These are phyloP conservation scores for Picochlorum sp. DNA, from an alignment of 139 green algal species.

Conservation along the genomic window DNA sequence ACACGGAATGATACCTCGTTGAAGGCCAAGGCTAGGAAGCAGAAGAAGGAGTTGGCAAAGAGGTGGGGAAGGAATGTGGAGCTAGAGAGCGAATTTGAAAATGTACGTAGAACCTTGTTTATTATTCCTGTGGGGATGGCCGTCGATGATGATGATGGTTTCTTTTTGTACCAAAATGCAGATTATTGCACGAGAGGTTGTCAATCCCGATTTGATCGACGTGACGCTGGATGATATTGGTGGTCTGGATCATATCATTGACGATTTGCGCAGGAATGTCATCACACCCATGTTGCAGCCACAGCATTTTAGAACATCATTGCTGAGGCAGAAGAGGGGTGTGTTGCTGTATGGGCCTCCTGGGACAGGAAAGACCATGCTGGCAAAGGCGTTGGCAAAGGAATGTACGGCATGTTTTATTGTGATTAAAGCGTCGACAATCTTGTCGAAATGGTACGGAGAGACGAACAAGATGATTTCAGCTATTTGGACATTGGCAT, in stretches of 20 bases:
- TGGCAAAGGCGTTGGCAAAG: slow-evolving; percentile 86
- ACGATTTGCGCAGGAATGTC: slow-evolving; percentile 53
- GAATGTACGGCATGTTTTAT: slow-evolving; percentile 88
- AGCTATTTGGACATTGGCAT: slow-evolving; percentile 77
- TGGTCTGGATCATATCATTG: slow-evolving; percentile 63
- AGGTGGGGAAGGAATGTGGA: slow-evolving; percentile 30
- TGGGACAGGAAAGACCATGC: slow-evolving; percentile 89
- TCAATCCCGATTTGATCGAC: slow-evolving; percentile 74
- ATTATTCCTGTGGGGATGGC: background rate
- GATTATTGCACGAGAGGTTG: slow-evolving; percentile 69
- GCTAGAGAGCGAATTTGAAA: slow-evolving; percentile 32
- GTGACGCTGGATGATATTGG: slow-evolving; percentile 71
- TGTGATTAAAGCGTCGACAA: slow-evolving; percentile 69
- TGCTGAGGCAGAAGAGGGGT: slow-evolving; percentile 73
- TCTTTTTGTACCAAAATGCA: slow-evolving; percentile 11
- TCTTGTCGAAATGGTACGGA: slow-evolving; percentile 95
- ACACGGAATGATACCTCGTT: slow-evolving; percentile 28
- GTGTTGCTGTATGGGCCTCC: slow-evolving; percentile 88
- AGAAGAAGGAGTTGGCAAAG: slow-evolving; percentile 32
- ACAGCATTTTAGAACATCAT: slow-evolving; percentile 61
- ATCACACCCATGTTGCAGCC: slow-evolving; percentile 72
- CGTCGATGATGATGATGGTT: too few relatives aligned
- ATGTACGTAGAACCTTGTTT: slow-evolving; percentile 15
- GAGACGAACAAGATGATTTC: slow-evolving; percentile 83
- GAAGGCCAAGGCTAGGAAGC: slow-evolving; percentile 11